Evolutionary conservation across 148 eudicot species (phyloP), one percentile per base, ranked within the genome.

Genomic region (Diospyros lotus): DNA sequence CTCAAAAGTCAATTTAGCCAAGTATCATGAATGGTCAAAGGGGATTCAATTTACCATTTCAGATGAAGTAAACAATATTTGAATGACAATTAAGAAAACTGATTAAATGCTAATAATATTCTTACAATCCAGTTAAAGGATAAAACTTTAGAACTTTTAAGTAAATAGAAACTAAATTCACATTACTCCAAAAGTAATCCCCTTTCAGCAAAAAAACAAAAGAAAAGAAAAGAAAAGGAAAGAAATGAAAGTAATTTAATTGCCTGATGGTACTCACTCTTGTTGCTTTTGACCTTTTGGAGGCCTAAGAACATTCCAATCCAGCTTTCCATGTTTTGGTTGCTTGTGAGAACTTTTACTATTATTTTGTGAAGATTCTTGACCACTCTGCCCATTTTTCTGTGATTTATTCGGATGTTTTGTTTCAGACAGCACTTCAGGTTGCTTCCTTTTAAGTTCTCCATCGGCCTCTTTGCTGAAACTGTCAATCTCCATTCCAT

Each of bases 291-390:
- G 83, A 75, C 82, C 68, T 79, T 91, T 89, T 8, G 87, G 86
- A 69, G 90, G 88, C 71, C 92, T 85, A 48, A 91, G 80, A 58
- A 89, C 92, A 69, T 76, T 91, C 82, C 86, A 91, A 77, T 91
- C 88, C 9, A 91, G 81, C 84, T 85, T 91, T 61, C 80, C 88
- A 56, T 76, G 88, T 81, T 89, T 89, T 48, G 78, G 66, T 72
- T 84, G 83, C 80, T 86, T 89, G 6, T 78, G 76, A 74, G 86
- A 82, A 74, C 77, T 80, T 63, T 60, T 68, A 66, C 73, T 71
- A 44, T 81, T 80, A 58, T 51, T 76, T 59, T 85, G 14, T 28
- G 84, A 77, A 17, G 87, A 75, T 67, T 83, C 79, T 66, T 80
- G 82, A 58, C 74, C 79, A 50, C 69, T 77, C 78, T 81, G 69